Base-by-base conservation (phyloP, 441 rosid genomes). In the Theobroma grandiflorum region DNA sequence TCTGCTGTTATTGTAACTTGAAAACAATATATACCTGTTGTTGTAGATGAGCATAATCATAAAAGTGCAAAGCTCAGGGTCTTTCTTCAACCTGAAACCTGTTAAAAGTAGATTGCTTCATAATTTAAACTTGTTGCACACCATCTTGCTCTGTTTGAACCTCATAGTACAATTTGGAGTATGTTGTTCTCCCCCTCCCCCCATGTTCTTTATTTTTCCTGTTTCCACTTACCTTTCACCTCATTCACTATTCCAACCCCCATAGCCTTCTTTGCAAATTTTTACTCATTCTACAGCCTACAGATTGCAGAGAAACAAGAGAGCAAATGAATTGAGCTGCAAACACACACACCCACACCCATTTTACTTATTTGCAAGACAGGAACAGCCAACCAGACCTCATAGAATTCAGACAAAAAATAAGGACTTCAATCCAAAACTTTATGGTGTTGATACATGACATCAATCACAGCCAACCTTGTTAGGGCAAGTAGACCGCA, bases 31-130 rank as follows among this genome's bases (percentile, higher is more conserved):
- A 11, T 12, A 65, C 14, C 11, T 35, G 22, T 2, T 53, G 9
- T 76, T 72, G 59, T 35, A 50, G 57, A 63, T 43, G 40, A 61
- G 15, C 38, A 14, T 14, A 18, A 69, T 3, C 38, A 26, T 68
- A 16, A 49, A 26, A 61, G 53, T 72, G 61, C 49, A 70, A 66
- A 53, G 43, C 9, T 14, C n/a, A 14, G 22, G 37, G 16, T 42
- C 76, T 76, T 62, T 50, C 77, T 59, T 61, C 20, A 5, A 20
- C 38, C 67, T 9, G n/a, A 72, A 77, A 77, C 67, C 50, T 77
- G 74, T 77, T 63, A 77, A 65, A 77, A 70, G 55, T 73, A 22
- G 81, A 77, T 72, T 77, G 81, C 84, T 77, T 77, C 14, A 37
- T 61, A 14, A 52, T 81, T 42, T 75, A 67, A 26, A 69, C 43